Base-by-base conservation (phyloP, 192 early-diverging fungal species). In the Backusella circina region DNA sequence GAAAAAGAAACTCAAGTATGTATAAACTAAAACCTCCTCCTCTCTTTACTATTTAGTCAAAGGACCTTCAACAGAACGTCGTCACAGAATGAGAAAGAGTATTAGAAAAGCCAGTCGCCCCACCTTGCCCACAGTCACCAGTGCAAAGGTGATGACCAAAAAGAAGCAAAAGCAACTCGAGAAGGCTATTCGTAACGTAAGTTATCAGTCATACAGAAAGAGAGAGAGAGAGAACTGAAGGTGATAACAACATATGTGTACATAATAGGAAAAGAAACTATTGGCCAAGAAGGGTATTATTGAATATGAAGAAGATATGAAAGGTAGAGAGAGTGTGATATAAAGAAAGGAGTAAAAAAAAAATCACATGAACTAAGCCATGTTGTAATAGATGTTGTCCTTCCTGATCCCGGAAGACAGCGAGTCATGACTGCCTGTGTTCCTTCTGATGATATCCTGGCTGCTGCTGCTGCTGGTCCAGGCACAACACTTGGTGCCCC, bases 151-250 rank as follows among this genome's bases (percentile, higher is more conserved):
- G 13, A 21, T 75, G 39, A 61, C 74, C 21, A 75, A 65, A 41
- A 82, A 80, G 77, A 82, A 82, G 80, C 73, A 76, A 39, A 77
- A 78, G 37, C 70, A 75, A 26, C 16, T 78, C 23, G 77, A 74
- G 28, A 75, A 69, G 38, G 76, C 77, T 32, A 16, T 82, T 1
- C 67, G 73, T 10, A 72, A 82, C 72, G 80, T 82, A 82, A 78
- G 76, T 41, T 33, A 28, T 6, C 21, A 51, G 47, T n/a, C n/a
- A n/a, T 21, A 18, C 16, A 3, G 16, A 9, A 9, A 47, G 15
- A 50, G 15, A 50, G 16, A 50, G n/a, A 50, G n/a, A 54, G 50
- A 1, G 21, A 7, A 35, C n/a, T 71, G 3, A 16, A n/a, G n/a
- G n/a, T n/a, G n/a, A 18, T 31, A 50, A 10, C 4, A 18, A 1